Conservation (phyloP, 2,329 filamentous ascomycete genomes). For the Xylariomycetidae sp. region DNA sequence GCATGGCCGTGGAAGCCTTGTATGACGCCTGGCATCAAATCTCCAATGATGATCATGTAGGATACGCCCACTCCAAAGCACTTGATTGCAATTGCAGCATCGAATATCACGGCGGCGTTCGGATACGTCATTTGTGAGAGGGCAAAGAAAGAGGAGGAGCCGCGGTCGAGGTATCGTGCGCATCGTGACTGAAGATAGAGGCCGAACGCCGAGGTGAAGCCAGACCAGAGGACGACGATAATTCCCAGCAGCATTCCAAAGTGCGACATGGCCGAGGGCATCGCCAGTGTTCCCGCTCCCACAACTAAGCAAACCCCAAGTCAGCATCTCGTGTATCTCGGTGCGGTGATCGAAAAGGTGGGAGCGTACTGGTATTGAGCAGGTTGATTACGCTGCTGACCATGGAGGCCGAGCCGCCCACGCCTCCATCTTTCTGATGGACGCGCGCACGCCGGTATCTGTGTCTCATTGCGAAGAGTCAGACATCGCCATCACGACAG, state of each 20-base stretch:
- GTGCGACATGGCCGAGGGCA: slow-evolving; percentile 93
- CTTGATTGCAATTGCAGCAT: slow-evolving; percentile 92
- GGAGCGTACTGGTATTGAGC: slow-evolving; percentile 78
- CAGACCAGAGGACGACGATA: slow-evolving; percentile 86
- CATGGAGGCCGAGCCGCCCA: slow-evolving; percentile 74
- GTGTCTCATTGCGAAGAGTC: slow-evolving; percentile 1
- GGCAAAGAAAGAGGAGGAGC: slow-evolving; percentile 89
- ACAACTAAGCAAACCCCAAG: slow-evolving; percentile 61
- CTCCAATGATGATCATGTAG: slow-evolving; percentile 97
- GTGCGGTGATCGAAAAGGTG: no score
- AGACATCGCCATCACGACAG: not conserved
- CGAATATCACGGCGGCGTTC: slow-evolving; percentile 90
- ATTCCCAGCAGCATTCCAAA: slow-evolving; percentile 87
- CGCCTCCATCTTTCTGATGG: slow-evolving; percentile 61
- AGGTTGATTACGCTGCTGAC: slow-evolving; percentile 90
- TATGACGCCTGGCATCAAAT: slow-evolving; percentile 94
- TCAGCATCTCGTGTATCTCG: no score
- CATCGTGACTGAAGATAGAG: slow-evolving; percentile 92
- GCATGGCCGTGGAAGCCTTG: slow-evolving; percentile 66
- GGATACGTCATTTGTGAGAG: slow-evolving; percentile 95
- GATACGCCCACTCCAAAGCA: slow-evolving; percentile 97
- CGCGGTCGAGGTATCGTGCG: slow-evolving; percentile 85
- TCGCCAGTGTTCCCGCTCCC: slow-evolving; percentile 85
- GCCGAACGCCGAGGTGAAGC: slow-evolving; percentile 80
- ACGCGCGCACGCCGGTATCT: slow-evolving; percentile 53